Evolutionary conservation across 352 stramenopile species (phyloP).

Genomic region (Phytophthora ohioensis): DNA sequence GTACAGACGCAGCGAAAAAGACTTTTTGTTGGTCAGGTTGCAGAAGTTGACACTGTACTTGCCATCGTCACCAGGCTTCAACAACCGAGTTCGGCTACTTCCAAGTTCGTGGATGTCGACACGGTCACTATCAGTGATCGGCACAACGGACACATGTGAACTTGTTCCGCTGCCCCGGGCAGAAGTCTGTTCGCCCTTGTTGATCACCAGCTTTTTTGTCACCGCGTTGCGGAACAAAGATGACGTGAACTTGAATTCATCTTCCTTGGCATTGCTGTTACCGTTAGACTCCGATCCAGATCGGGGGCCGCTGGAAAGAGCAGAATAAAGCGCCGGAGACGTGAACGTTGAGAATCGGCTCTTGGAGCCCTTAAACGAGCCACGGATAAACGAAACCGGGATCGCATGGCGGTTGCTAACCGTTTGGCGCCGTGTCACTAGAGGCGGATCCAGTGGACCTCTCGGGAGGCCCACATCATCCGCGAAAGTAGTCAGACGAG

Average conservation of each 20-base stretch:
- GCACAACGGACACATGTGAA: constrained; percentile 65
- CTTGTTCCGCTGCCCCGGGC: constrained; percentile 18
- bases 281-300: constrained; percentile 24
- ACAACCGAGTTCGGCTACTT: constrained; percentile 33
- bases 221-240: constrained; percentile 64
- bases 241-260: constrained; percentile 75
- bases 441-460: constrained; percentile 60
- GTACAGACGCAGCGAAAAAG: constrained; percentile 66
- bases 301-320: constrained; percentile 31
- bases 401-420: constrained; percentile 60
- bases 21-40: constrained; percentile 75
- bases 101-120: constrained; percentile 36
- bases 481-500: constrained; percentile 64
- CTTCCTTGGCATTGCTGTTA: constrained; percentile 39
- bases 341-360: constrained; percentile 68
- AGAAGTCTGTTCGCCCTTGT: constrained; percentile 50
- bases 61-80: constrained; percentile 62
- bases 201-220: constrained; percentile 71
- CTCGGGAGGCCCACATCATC: constrained; percentile 78
- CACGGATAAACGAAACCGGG: constrained; percentile 78
- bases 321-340: constrained; percentile 27
- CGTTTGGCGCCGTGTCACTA: constrained; percentile 67
- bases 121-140: constrained; percentile 59
- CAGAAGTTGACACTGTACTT: constrained; percentile 71
- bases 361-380: constrained; percentile 80